Evolutionary conservation across 2,329 filamentous ascomycete species (phyloP).

Genomic region (Fusarium albidum): DNA sequence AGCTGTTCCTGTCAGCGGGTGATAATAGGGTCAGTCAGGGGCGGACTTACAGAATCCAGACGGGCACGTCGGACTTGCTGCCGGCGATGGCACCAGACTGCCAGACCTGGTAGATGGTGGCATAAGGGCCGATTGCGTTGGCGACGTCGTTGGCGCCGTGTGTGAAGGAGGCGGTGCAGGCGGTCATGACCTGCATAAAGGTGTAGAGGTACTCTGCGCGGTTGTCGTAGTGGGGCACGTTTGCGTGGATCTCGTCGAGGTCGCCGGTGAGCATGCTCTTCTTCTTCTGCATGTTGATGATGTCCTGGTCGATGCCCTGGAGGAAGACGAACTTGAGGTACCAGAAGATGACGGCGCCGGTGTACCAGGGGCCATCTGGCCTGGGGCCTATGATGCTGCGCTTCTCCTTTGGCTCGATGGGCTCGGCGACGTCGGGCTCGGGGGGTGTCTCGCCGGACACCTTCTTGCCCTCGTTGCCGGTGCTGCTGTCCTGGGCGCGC

Average conservation of each 20-base stretch:
- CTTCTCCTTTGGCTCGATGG: slow-evolving; percentile 15
- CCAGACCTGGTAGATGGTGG: slow-evolving; percentile 71
- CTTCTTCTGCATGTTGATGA: slow-evolving; percentile 39
- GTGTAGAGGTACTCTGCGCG: slow-evolving; percentile 64
- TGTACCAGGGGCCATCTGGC: slow-evolving; percentile 26
- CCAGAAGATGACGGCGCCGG: slow-evolving; percentile 33
- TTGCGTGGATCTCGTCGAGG: slow-evolving; percentile 63
- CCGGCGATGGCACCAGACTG: slow-evolving; percentile 52
- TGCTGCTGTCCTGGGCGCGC: slow-evolving; percentile 28
- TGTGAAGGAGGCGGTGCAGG: slow-evolving; percentile 69
- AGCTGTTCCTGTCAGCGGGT: slow-evolving; percentile 30
- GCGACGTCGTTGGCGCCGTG: slow-evolving; percentile 74
- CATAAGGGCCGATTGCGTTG: slow-evolving; percentile 69
- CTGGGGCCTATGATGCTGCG: slow-evolving; percentile 33
- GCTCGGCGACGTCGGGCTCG: slow-evolving; percentile 5
- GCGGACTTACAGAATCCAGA: slow-evolving; percentile 62
- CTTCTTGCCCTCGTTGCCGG: slow-evolving; percentile 37
- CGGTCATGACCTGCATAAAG: slow-evolving; percentile 68
- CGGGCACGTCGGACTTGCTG: slow-evolving; percentile 59
- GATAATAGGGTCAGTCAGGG: accelerated
- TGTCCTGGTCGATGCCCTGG: slow-evolving; percentile 40
- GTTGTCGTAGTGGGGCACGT: slow-evolving; percentile 68
- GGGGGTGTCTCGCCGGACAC: neutral
- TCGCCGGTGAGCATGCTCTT: slow-evolving; percentile 62
- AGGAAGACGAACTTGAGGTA: slow-evolving; percentile 37